phyloP scores from a whole-genome alignment of 257 asterid genomes.

The Solanum sitiens region DNA sequence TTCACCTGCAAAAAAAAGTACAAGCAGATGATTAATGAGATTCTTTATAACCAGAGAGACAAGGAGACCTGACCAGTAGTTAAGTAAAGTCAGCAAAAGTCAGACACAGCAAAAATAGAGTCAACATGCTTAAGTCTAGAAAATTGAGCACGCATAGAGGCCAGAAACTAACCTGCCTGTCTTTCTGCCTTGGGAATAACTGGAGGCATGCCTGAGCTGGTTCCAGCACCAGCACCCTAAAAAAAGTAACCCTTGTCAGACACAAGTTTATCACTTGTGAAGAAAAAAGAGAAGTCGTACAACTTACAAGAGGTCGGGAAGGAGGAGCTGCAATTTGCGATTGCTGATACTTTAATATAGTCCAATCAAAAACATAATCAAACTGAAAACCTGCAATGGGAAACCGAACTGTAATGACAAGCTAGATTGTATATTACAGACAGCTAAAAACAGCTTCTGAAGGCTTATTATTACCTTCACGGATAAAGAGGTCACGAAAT shows the following conservation, averaged over 20 bases:
- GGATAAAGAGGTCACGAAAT: constrained; percentile 96
- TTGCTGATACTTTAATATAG: constrained; percentile 92
- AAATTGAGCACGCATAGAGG: background rate
- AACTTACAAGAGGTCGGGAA: constrained; percentile 62
- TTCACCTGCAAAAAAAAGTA: constrained; percentile 38
- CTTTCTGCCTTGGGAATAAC: constrained; percentile 64
- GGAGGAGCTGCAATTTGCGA: constrained; percentile 87
- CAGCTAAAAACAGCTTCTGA: background rate
- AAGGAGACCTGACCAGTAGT: background rate
- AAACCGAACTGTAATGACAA: background rate
- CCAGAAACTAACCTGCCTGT: constrained; percentile 38
- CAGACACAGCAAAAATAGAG: background rate
- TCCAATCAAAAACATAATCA: constrained; percentile 97
- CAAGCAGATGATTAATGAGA: background rate
- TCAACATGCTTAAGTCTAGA: background rate
- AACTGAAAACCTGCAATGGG: constrained; percentile 72
- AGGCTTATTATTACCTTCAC: constrained; percentile 38
- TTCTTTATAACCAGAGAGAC: background rate
- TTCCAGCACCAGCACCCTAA: constrained; percentile 71
- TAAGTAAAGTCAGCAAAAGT: background rate
- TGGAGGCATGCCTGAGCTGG: constrained; percentile 88
- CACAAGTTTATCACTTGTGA: background rate
- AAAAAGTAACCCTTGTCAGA: background rate
- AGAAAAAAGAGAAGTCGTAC: background rate
- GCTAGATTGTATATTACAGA: background rate